Percentiles rank a stretch among this genome's conserved stretches.
These are phyloP conservation scores for Buxus sempervirens DNA, from an alignment of 164 flowering plant genomes.

Conservation along the genomic window DNA sequence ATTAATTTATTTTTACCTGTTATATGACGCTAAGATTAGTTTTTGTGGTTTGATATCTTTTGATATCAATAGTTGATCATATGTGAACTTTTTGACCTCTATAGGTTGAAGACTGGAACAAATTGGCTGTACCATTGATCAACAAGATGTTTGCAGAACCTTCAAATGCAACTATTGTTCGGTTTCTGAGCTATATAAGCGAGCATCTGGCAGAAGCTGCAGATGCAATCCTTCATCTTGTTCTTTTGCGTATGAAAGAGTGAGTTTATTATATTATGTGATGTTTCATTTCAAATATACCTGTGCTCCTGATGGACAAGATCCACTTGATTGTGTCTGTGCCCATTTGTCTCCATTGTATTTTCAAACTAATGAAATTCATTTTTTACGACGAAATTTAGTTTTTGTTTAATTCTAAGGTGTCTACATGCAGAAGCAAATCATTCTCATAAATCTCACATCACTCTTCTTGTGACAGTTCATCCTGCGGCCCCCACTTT, in stretches of 20 bases:
- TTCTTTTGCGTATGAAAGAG: constrained; percentile 52
- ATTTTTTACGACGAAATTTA: too few relatives aligned
- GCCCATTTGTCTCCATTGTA: too few relatives aligned
- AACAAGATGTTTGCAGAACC: constrained; percentile 81
- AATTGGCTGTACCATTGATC: constrained; percentile 51
- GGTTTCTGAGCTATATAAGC: constrained; percentile 62
- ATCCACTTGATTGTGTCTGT: too few relatives aligned
- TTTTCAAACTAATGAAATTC: too few relatives aligned
- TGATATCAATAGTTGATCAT: background rate
- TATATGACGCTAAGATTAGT: background rate
- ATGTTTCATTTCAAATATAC: background rate
- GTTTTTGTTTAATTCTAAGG: too few relatives aligned
- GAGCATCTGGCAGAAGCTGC: constrained; percentile 56
- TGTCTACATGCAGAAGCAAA: too few relatives aligned
- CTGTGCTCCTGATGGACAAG: background rate
- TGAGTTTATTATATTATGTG: constrained; percentile 32
- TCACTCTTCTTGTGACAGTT: too few relatives aligned
- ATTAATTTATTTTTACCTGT: too few relatives aligned
- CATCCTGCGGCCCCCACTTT: too few relatives aligned
- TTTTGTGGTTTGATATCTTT: background rate
- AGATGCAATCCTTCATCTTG: constrained; percentile 47
- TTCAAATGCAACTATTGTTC: constrained; percentile 68
- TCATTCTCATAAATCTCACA: too few relatives aligned
- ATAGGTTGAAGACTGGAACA: constrained; percentile 74
- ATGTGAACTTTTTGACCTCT: constrained; percentile 7